Base-by-base conservation (phyloP, 2,329 filamentous ascomycete species). In the Arthrobotrys musiformis region DNA sequence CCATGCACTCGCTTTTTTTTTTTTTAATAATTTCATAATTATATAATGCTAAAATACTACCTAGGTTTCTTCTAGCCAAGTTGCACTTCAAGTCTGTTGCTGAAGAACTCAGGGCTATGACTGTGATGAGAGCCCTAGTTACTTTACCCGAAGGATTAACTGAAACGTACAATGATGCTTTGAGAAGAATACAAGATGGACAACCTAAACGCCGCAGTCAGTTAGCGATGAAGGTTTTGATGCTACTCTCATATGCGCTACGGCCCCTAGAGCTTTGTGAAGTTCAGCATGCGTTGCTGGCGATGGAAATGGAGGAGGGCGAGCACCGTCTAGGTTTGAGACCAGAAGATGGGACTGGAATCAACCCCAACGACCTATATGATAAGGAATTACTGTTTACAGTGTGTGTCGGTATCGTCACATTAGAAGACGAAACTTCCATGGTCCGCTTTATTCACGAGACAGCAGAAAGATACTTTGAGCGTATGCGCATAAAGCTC, bases 381-480 rank as follows among this genome's bases (percentile, higher is more conserved):
- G 50, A 56, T 19, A 56, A 56, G 15, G 28, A 56, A 28, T 28
- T 56, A 28, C 19, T 56, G 50, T 56, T 56, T 17, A 35, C 50
- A 15, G 28, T 56, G 26, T 56, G 50, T 17, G 50, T 28, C 17
- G 50, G 50, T 17, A 56, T 56, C 19, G 26, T 56, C 50, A 56
- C 50, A 13, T 35, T 56, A 13, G 50, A 56, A 56, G 30, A 56
- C 8, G 50, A 56, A 17, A 56, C 50, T 2, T 56, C 50, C 8
- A 33, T 22, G 2, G 50, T 56, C 26, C 50, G 50, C 50, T 56
- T 56, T 28, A 28, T 56, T 28, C 50, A 56, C 15, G 26, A 56
- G 17, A 56, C 50, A n/a, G 50, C 50, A 56, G 50, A 56, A 56
- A 56, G 11, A 13, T 56, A 56, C 13, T 56, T 56, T 17, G 50